These are phyloP conservation scores for Vigna radiata DNA, from an alignment of 306 rosid species.

Conservation along the genomic window DNA sequence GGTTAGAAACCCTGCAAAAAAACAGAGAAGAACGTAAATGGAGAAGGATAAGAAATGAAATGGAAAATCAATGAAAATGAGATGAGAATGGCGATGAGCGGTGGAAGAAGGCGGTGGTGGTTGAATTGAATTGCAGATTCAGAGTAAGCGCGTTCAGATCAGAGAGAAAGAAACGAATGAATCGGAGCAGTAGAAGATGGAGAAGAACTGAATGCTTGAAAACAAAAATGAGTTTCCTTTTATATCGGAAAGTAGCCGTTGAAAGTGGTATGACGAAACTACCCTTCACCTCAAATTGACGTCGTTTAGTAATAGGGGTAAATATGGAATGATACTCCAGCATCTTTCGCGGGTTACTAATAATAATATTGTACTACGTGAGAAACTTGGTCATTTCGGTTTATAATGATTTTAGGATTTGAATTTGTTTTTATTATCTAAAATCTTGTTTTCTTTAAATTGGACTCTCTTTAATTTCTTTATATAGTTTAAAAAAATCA, in stretches of 20 bases:
- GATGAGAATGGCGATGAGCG: neutral
- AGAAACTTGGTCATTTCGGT: too few relatives aligned
- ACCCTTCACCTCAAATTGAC: neutral
- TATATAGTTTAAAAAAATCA: neutral
- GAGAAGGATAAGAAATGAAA: neutral
- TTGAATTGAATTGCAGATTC: neutral
- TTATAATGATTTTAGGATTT: neutral
- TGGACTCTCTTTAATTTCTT: neutral
- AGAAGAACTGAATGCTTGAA: neutral
- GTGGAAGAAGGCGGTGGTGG: neutral
- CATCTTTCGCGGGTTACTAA: neutral
- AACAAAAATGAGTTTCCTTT: neutral
- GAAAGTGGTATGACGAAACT: conserved; percentile 31
- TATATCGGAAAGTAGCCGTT: conserved; percentile 46
- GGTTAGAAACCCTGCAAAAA: conserved; percentile 22
- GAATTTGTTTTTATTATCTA: neutral
- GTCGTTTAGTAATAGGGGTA: neutral
- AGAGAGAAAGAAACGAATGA: neutral
- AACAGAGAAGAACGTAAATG: neutral
- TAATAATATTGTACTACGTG: neutral
- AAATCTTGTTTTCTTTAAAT: neutral
- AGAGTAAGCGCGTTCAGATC: neutral
- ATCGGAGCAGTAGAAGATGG: neutral
- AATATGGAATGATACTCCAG: neutral
- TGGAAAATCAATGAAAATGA: neutral